These are phyloP conservation scores for Musa balbisiana DNA, from an alignment of 202 grass and related monocot genomes.

Conservation along the genomic window DNA sequence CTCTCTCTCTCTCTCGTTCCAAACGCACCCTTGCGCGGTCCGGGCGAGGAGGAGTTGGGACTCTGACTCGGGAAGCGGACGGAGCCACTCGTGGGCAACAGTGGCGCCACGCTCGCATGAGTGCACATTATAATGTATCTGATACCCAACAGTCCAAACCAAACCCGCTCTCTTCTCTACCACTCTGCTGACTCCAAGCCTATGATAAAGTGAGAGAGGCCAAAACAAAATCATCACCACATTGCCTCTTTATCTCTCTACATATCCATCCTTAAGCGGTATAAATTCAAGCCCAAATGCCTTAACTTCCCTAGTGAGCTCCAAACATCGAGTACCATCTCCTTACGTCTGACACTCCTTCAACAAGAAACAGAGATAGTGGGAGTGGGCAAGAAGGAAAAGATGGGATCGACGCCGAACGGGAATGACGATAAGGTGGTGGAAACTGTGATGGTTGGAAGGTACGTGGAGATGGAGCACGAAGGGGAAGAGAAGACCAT, in stretches of 20 bases:
- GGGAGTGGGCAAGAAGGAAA: background rate
- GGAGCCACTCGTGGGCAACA: background rate
- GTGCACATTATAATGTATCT: background rate
- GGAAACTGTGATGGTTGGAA: constrained; percentile 43
- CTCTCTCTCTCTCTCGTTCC: background rate
- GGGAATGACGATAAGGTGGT: constrained; percentile 64
- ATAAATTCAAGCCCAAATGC: background rate
- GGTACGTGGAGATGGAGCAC: constrained; percentile 47
- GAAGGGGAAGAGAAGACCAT: constrained; percentile 31
- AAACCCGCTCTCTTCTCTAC: no score
- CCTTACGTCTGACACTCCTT: background rate
- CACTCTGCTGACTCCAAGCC: background rate
- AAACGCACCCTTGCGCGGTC: background rate
- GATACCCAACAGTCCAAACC: background rate
- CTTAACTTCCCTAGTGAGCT: background rate
- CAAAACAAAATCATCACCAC: constrained; percentile 6
- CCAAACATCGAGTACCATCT: background rate
- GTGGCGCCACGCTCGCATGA: constrained; percentile 2
- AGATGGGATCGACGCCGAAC: constrained; percentile 46
- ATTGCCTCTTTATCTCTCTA: background rate
- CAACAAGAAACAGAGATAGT: background rate
- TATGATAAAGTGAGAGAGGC: constrained; percentile 1
- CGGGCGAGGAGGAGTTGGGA: background rate
- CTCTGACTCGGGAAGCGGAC: background rate
- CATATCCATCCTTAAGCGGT: background rate